Base-by-base conservation (phyloP, 2,329 filamentous ascomycete species). In the Ceratocystis diversiconidia region DNA sequence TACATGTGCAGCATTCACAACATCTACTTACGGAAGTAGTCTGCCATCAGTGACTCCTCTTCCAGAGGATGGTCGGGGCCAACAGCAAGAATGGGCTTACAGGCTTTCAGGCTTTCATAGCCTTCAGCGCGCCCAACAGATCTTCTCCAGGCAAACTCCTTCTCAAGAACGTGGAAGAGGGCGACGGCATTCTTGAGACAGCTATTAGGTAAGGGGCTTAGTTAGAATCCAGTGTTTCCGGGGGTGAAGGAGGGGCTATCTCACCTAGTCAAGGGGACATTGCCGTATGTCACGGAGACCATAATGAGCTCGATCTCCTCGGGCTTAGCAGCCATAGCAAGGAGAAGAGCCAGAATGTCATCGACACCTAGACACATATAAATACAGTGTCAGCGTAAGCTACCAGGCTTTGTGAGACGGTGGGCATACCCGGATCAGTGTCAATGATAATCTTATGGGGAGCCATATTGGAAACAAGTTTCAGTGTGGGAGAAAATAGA, bases 251-350 rank as follows among this genome's bases (percentile, higher is more conserved):
- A 22, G 30, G 57, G 17, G 22, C 30, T 7, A 28, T 15, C 62
- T 41, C 28, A 90, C 88, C 85, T 92, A 69, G 91, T 81, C 17
- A 96, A 84, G 70, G 92, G 85, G 25, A 97, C 89, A 73, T 99
- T 99, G 66, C 94, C 94, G 74, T 94, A 96, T 0, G 92, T 96
- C 68, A 96, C 82, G 1, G 91, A 95, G 66, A 99, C 80, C 75
- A 97, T 82, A 60, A 89, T 75, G 44, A 97, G 79, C 74, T 97
- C 90, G 25, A 97, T 79, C 72, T 97, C 92, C 70, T 95, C 88
- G 0, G 88, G 82, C 28, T 83, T 85, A 43, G 90, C 86, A 64
- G 90, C 88, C 68, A 97, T 83, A 3, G 94, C 92, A 62, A 97
- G 80, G 43, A 99, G 80, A 74, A 97, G 82, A 59, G 91, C 92